These are phyloP conservation scores for Talaromyces adpressus DNA, from an alignment of 495 filamentous ascomycete species.

Conservation along the genomic window DNA sequence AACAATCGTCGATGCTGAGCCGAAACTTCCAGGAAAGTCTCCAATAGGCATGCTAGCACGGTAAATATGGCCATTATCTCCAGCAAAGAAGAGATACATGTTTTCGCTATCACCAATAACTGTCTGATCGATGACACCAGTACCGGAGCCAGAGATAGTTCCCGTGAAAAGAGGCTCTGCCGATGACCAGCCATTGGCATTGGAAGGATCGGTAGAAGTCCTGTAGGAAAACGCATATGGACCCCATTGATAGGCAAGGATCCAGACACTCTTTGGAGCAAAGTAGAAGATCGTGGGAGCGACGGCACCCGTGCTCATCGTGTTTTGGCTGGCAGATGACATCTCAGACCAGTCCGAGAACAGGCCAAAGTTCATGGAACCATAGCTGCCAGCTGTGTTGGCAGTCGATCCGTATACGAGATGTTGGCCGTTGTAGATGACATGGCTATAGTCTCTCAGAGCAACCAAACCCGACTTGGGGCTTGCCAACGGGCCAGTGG, in stretches of 20 bases:
- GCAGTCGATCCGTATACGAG: constrained; percentile 45
- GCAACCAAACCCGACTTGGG: constrained; percentile 45
- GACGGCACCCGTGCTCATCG: constrained; percentile 42
- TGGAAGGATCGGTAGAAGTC: constrained; percentile 51
- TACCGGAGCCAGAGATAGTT: constrained; percentile 29
- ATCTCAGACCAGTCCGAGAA: constrained; percentile 49
- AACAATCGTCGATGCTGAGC: constrained; percentile 31
- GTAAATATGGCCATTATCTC: constrained; percentile 61
- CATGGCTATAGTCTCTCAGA: constrained; percentile 52
- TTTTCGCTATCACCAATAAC: constrained; percentile 48
- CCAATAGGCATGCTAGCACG: constrained; percentile 49
- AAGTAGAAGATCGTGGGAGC: constrained; percentile 59
- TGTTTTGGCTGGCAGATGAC: constrained; percentile 34
- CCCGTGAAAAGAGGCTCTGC: constrained; percentile 48
- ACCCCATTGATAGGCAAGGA: constrained; percentile 57
- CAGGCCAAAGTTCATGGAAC: constrained; percentile 50
- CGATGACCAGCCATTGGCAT: constrained; percentile 48
- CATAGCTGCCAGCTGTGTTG: constrained; percentile 32
- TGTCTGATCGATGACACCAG: constrained; percentile 50
- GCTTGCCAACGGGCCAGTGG: constrained; percentile 36
- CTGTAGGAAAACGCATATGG: constrained; percentile 48
- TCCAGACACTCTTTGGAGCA: constrained; percentile 49
- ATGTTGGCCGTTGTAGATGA: constrained; percentile 45
- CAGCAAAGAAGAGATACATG: constrained; percentile 61
- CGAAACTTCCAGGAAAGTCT: constrained; percentile 54